Evolutionary conservation across 2,329 filamentous ascomycete genomes (phyloP), one percentile per base, ranked within the genome.

Genomic region (Elsinoe perseae): DNA sequence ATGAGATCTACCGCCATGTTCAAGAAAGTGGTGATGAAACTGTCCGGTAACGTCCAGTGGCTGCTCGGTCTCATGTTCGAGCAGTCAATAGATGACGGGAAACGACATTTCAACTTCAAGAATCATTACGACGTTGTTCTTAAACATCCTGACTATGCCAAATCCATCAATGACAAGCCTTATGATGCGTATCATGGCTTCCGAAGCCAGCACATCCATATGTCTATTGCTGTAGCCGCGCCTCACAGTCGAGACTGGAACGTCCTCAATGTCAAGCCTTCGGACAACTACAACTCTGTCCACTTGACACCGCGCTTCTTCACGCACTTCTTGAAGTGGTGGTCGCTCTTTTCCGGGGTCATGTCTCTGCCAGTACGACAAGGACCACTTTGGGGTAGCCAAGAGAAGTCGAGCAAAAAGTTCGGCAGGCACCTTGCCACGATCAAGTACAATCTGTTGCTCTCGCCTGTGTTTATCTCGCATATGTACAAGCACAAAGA

Each of bases 401-500:
- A 90, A 21, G 93, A 96, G 64, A 96, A 95, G 76, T 93, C 89
- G 44, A 96, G 89, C 77, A 98, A 98, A 74, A 98, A 98, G 69
- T 98, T 98, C 69, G 92, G 92, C 12, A 83, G 93, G 50, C 95
- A 98, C 71, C 76, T 98, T 60, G 92, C 90, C n/a, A 98, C 95
- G 7, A 91, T 98, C 76, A 98, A 98, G 75, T 97, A 97, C 74
- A 96, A 92, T 60, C 75, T 98, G 20, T 79, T 97, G 2, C 77
- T 98, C 14, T 95, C 93, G 1, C 93, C 93, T 0, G 75, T 98
- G 1, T 98, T 95, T 70, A 81, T 98, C 61, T 95, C 91, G 63
- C 93, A 98, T 65, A 90, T 98, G 28, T 98, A 98, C 75, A 97
- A 96, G 70, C 93, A 98, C 74, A 96, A 96, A 69, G 93, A 98